Evolutionary conservation across 106 monocot genomes (phyloP), one percentile per base, ranked within the genome.

Genomic region (Apostasia shenzhenica): DNA sequence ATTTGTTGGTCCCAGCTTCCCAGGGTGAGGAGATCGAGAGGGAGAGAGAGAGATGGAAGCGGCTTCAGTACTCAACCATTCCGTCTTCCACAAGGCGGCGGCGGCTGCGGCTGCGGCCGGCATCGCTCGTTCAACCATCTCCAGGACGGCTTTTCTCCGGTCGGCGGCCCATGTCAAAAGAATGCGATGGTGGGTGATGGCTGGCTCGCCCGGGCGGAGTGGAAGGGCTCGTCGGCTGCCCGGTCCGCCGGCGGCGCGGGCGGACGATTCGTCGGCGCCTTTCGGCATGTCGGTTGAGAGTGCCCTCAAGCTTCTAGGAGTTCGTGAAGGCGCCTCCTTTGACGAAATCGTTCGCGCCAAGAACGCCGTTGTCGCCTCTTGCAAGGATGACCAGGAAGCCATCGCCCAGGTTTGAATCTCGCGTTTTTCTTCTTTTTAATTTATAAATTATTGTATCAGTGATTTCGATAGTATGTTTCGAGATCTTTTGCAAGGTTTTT

Each of bases 331-430:
- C 48, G 92, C 99, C 2, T 83, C 93, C 47, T 99, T 99, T 57
- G 93, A 99, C 41, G 99, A 99, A n/a, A 85, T 99, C 61, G 73
- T 99, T 38, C 69, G 90, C 11, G 99, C 99, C 14, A 99, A 90
- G 87, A 93, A 85, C 58, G 70, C 74, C 45, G 64, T 82, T 57
- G 12, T 83, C 13, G 92, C 85, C 2, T 65, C 89, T 50, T 93
- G 85, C 68, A 85, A 88, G 83, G 99, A 82, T 26, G 93, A 99
- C 60, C 81, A 70, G 69, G 81, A 88, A 40, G 78, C 90, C 42
- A 72, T 83, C 42, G 87, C 90, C 42, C 77, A 85, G 90, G 99
- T 99, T 47, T 14, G 41, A 43, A 49, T 65, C 48, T 26, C 14
- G 2, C 5, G 49, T 2, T 65, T 65, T 3, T 8, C 26, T 11